A percentile compares a stretch with the other conserved stretches of the same genome.
Conservation (phyloP, 352 stramenopile genomes). For the Pythium rishiriense region DNA sequence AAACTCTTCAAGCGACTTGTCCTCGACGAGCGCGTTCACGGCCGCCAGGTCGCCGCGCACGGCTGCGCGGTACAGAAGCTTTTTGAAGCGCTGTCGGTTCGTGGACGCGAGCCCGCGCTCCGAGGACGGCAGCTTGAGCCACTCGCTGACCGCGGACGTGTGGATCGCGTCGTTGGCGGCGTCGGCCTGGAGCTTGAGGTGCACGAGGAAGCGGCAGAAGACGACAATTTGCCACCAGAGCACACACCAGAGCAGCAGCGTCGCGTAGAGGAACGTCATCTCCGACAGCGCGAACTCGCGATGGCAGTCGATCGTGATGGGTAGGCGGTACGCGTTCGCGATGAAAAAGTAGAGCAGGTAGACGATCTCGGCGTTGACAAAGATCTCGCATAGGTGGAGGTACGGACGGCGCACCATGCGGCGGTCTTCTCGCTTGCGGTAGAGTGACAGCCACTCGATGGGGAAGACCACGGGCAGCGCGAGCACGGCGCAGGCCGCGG, state of each 20-base stretch:
- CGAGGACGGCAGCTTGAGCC: conserved; percentile 28
- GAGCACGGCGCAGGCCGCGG: conserved; percentile 37
- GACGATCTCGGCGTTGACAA: conserved; percentile 50
- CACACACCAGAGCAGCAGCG: conserved; percentile 53
- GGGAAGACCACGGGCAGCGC: conserved; percentile 62
- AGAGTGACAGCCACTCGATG: conserved; percentile 46
- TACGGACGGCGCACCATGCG: conserved; percentile 68
- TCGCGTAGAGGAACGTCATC: conserved; percentile 58
- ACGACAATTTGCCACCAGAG: conserved; percentile 64
- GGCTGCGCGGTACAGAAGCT: conserved; percentile 61
- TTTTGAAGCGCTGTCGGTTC: conserved; percentile 43
- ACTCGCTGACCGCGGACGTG: conserved; percentile 56
- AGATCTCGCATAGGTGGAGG: conserved; percentile 66
- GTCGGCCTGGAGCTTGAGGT: conserved; percentile 75
- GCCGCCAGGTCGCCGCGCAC: conserved; percentile 45
- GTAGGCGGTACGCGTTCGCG: conserved; percentile 44
- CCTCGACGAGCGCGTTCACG: conserved; percentile 43
- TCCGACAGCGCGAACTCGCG: conserved; percentile 32
- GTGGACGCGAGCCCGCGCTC: neutral
- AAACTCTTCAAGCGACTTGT: conserved; percentile 30
- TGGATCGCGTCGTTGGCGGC: conserved; percentile 64
- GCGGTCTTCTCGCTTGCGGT: conserved; percentile 42
- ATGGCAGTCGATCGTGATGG: conserved; percentile 51
- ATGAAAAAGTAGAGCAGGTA: conserved; percentile 64
- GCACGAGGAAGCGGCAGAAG: conserved; percentile 72